Evolutionary conservation across 768 basidiomycete species (phyloP).

Genomic region (Rickenella mellea): DNA sequence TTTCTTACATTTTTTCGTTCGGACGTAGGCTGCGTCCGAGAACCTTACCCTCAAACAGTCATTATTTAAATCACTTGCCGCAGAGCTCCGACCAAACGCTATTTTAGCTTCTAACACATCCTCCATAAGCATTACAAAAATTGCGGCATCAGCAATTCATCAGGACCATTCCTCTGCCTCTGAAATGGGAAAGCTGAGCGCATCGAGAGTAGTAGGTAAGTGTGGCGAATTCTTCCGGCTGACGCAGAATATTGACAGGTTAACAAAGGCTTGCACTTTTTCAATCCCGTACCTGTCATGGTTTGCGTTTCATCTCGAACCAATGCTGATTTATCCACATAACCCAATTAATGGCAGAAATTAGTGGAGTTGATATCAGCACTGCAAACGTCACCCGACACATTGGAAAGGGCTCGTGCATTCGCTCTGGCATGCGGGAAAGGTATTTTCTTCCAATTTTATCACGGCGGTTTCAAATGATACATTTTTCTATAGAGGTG

Average conservation of each 20-base stretch:
- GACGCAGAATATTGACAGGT: constrained; percentile 1
- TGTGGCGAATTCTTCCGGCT: not conserved
- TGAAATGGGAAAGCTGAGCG: constrained; percentile 49
- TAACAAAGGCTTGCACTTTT: constrained; percentile 79
- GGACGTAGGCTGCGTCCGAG: constrained; percentile 74
- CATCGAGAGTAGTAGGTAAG: constrained; percentile 77
- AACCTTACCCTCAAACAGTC: constrained; percentile 65
- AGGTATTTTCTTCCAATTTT: constrained; percentile 29
- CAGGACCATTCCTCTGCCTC: constrained; percentile 47
- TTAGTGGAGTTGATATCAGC: constrained; percentile 93
- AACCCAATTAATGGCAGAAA: constrained; percentile 40
- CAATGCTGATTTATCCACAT: too few relatives aligned
- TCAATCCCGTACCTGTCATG: constrained; percentile 97
- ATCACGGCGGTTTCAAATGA: constrained; percentile 2
- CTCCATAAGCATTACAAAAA: constrained; percentile 90
- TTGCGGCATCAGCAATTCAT: constrained; percentile 71
- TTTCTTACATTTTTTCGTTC: not conserved
- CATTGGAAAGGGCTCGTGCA: constrained; percentile 63
- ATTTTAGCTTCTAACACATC: constrained; percentile 92
- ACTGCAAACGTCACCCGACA: constrained; percentile 76
- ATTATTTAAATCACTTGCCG: constrained; percentile 65
- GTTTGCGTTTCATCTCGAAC: too few relatives aligned
- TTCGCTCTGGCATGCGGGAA: constrained; percentile 90
- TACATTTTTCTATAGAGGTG: constrained; percentile 49
- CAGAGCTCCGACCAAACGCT: constrained; percentile 56